Evolutionary conservation across 2,329 filamentous ascomycete genomes (phyloP).

Genomic region (Periconia digitata): DNA sequence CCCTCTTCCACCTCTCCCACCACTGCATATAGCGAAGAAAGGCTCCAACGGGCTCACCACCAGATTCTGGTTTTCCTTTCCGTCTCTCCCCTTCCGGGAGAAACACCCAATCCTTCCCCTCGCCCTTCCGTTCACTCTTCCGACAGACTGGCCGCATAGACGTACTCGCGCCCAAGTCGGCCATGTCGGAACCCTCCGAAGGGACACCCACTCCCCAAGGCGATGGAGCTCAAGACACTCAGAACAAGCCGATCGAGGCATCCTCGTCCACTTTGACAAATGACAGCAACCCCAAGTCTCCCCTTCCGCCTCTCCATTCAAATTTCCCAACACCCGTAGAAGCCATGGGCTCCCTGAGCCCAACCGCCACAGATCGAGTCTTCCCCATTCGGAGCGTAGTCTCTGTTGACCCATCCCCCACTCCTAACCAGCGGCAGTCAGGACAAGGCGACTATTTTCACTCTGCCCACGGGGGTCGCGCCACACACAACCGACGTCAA

Average conservation of each 20-base stretch:
- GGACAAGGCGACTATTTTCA: constrained; percentile 45
- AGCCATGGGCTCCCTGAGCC: constrained; percentile 37
- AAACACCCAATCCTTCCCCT: no score
- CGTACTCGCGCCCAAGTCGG: background rate
- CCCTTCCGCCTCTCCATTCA: background rate
- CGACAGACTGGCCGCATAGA: background rate
- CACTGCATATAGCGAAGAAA: background rate
- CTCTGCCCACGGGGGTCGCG: constrained; percentile 26
- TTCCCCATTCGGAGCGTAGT: constrained; percentile 82
- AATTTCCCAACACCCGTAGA: constrained; percentile 21
- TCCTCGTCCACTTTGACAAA: background rate
- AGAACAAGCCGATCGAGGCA: background rate
- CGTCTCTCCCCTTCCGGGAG: no score
- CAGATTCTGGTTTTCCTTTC: background rate
- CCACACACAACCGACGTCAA: constrained; percentile 22
- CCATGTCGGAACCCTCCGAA: background rate
- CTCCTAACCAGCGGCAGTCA: constrained; percentile 25
- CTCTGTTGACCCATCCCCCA: constrained; percentile 63
- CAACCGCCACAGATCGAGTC: constrained; percentile 60
- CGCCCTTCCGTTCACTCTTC: background rate
- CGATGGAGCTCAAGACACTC: background rate
- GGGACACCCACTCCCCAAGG: background rate
- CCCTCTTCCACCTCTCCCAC: no score
- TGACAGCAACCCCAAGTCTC: background rate
- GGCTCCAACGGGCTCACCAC: background rate